Conservation (phyloP, 139 green algal genomes). For the Diplosphaera chodatii region DNA sequence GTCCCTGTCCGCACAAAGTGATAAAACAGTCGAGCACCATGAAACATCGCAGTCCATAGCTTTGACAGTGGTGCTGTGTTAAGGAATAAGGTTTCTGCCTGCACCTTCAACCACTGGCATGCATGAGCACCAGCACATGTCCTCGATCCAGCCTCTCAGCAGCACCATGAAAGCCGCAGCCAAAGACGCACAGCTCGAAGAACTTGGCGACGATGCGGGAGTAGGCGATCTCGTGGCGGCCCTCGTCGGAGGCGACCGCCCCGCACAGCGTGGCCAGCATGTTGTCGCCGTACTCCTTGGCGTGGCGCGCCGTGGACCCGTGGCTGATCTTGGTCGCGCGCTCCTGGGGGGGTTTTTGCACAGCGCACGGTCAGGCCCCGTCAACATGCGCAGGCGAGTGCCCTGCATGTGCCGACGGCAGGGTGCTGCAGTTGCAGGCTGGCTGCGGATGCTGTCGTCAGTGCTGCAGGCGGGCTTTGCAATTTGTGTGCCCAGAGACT, state of each 20-base stretch:
- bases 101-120: too few species aligned
- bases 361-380: neutral
- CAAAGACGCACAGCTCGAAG: conserved; percentile 49
- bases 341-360: conserved; percentile 43
- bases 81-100: too few species aligned
- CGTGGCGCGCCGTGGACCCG: conserved; percentile 89
- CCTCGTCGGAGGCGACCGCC: conserved; percentile 90
- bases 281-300: conserved; percentile 82
- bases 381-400: too few species aligned
- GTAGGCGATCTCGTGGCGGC: conserved; percentile 94
- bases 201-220: conserved; percentile 85
- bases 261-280: conserved; percentile 86
- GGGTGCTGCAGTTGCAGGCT: too few species aligned
- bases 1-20: conserved; percentile 45
- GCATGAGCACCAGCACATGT: too few species aligned
- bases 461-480: too few species aligned
- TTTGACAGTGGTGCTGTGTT: too few species aligned
- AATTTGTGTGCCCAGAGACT: too few species aligned
- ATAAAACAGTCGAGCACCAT: neutral
- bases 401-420: too few species aligned
- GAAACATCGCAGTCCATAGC: too few species aligned
- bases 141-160: too few species aligned
- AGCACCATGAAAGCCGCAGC: neutral
- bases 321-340: conserved; percentile 94
- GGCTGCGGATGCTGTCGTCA: too few species aligned